Evolutionary conservation across 129 eudicot genomes (phyloP), one percentile per base, ranked within the genome.

Genomic region (Centella asiatica): DNA sequence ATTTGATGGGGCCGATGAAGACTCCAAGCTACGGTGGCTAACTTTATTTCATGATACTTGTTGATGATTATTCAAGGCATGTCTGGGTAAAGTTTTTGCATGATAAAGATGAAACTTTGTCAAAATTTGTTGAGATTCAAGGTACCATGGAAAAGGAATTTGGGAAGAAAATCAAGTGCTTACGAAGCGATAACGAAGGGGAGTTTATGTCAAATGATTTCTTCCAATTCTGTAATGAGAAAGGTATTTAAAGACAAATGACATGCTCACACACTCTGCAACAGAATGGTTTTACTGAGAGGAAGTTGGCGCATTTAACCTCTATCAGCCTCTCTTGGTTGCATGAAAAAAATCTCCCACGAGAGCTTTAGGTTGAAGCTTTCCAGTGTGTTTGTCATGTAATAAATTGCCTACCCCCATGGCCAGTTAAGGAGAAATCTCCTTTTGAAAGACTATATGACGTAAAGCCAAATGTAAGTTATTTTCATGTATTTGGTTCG

Each of bases 331-430:
- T 57, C 1, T 68, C 73, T 0, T 70, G 76, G 69, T 3, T 76
- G 19, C 72, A 76, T 45, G 62, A 51, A 0, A 65, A 70, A 33
- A 44, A 15, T 36, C 50, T 70, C 1, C 69, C 65, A 3, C 29
- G 68, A 2, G 68, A 65, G 15, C 53, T 76, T 27, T 65, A 73
- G 72, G 69, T 60, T 1, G 61, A 71, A 76, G 73, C 47, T 4
- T 1, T 70, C 44, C 64, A 51, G 6, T 70, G 54, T 59, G 69
- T 61, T 0, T 57, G 52, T 11, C 60, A 70, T 52, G 69, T 76
- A 25, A 39, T 50, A 2, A 70, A 64, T 42, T n/a, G 76, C 0
- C 13, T 69, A 7, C 65, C 72, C 19, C 66, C 66, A 0, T 69
- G 75, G 63, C 61, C 58, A 63, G 62, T 46, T 63, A 69, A 26